A percentile compares a stretch with the other conserved stretches of the same genome.
Conservation (phyloP, 2,329 filamentous ascomycete genomes). For the Biscogniauxia marginata region DNA sequence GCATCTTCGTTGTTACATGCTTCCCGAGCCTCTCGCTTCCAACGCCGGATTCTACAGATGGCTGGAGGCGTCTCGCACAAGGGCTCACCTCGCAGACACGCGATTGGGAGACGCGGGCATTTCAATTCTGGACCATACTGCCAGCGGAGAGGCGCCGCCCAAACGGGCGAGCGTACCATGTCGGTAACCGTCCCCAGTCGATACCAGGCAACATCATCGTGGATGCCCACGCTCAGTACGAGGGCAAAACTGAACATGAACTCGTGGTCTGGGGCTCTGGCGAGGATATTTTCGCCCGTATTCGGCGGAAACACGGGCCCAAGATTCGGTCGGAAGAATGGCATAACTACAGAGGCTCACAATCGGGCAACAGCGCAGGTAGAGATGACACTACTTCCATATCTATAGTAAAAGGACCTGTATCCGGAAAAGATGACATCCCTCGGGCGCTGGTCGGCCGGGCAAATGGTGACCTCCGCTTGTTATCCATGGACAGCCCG, state of each 20-base stretch:
- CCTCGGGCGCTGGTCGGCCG: constrained; percentile 46
- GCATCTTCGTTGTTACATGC: constrained; percentile 44
- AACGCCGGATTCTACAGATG: constrained; percentile 16
- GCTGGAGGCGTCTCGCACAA: constrained; percentile 37
- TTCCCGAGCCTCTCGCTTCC: constrained; percentile 44
- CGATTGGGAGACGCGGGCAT: constrained; percentile 50
- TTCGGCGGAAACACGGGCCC: constrained; percentile 31
- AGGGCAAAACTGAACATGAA: constrained; percentile 38
- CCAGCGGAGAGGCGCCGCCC: constrained; percentile 11
- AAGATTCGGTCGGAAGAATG: constrained; percentile 30
- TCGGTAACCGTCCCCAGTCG: constrained; percentile 27
- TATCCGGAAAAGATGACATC: constrained; percentile 14
- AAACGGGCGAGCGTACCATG: constrained; percentile 2
- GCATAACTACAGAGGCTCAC: constrained; percentile 39
- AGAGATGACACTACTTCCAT: constrained; percentile 51
- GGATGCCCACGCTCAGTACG: constrained; percentile 41
- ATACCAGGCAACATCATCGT: constrained; percentile 47
- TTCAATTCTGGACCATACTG: constrained; percentile 38
- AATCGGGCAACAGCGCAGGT: constrained; percentile 41
- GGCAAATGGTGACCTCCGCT: constrained; percentile 48
- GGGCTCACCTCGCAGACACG: constrained; percentile 50
- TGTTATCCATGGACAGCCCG: constrained; percentile 40
- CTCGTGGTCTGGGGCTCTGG: constrained; percentile 51
- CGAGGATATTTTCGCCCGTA: constrained; percentile 48
- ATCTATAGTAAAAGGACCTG: constrained; percentile 39